Evolutionary conservation across 1,284 basidiomycete species (phyloP), one percentile per base, ranked within the genome.

Genomic region (Phenoliferia sp.): DNA sequence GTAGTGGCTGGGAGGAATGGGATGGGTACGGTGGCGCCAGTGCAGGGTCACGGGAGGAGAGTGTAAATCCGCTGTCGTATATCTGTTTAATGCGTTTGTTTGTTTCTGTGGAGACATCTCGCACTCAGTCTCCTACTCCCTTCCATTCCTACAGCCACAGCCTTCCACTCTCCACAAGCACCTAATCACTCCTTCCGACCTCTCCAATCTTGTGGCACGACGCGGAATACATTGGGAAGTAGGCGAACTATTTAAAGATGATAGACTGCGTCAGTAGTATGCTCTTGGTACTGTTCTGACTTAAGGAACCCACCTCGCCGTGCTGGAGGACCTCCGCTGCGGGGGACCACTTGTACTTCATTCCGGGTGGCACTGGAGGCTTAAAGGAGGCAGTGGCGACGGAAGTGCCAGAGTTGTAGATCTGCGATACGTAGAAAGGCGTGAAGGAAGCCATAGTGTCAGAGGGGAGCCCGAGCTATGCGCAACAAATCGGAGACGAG

Each of bases 351-450:
- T 31, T 44, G 62, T 58, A 65, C 61, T 73, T 73, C 61, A 9
- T 54, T 9, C 69, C 69, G 22, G 71, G 71, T 19, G 71, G 71
- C 33, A 59, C 65, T 32, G 71, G 71, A 39, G 71, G 67, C 61
- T 68, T 68, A 67, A 73, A 73, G 5, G 58, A 56, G 5, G 60
- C 16, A 17, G 61, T 17, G 3, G 67, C 58, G 48, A 61, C 56
- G 29, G 67, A n/a, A 32, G 62, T 52, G 3, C 57, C 22, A 39
- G 65, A 61, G 28, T 63, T 16, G 67, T 70, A 73, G 55, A 73
- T 63, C 48, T 52, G 48, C 17, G 28, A 19, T n/a, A 7, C 22
- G 17, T 6, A 52, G 22, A 6, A 26, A 52, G 17, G 19, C 7
- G 17, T 52, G 17, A 52, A 26, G 9, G 9, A 26, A 52, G 48